Conservation (phyloP, 1,284 basidiomycete genomes). For the Chondrostereum purpureum region DNA sequence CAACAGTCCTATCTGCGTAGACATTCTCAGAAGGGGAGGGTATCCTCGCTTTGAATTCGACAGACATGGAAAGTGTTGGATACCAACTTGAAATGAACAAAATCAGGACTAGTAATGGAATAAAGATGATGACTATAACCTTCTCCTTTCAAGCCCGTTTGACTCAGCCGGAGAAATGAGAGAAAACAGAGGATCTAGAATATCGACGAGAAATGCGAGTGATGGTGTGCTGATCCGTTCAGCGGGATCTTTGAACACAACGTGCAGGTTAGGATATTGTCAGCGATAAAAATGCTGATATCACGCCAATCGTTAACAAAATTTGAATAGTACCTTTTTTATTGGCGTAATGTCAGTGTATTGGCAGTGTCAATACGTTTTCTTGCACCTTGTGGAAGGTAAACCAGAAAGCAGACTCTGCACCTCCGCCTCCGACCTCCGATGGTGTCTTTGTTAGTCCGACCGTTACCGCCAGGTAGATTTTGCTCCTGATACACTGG, state of each 20-base stretch:
- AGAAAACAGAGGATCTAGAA: constrained; percentile 11
- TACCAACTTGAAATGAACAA: constrained; percentile 47
- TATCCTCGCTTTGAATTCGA: constrained; percentile 56
- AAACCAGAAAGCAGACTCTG: too few relatives aligned
- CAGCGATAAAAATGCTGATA: too few relatives aligned
- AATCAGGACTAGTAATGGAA: not conserved
- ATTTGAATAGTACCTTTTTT: too few relatives aligned
- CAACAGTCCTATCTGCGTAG: constrained; percentile 44
- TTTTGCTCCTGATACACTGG: not conserved
- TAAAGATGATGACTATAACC: not conserved
- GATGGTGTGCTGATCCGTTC: constrained; percentile 40
- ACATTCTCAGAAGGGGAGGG: constrained; percentile 28
- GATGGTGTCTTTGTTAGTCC: constrained; percentile 39
- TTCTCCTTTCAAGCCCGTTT: not conserved
- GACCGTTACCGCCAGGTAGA: constrained; percentile 26
- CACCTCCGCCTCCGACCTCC: too few relatives aligned
- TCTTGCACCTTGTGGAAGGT: too few relatives aligned
- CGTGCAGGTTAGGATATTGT: too few relatives aligned
- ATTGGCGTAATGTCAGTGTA: too few relatives aligned
- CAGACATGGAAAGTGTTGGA: constrained; percentile 49
- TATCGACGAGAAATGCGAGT: constrained; percentile 51
- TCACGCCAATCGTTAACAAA: too few relatives aligned
- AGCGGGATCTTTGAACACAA: constrained; percentile 34
- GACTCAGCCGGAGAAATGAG: not conserved
- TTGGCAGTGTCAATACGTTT: too few relatives aligned